Evolutionary conservation across 192 early-diverging fungal genomes (phyloP).

Genomic region (Phlyctochytrium arcticum): DNA sequence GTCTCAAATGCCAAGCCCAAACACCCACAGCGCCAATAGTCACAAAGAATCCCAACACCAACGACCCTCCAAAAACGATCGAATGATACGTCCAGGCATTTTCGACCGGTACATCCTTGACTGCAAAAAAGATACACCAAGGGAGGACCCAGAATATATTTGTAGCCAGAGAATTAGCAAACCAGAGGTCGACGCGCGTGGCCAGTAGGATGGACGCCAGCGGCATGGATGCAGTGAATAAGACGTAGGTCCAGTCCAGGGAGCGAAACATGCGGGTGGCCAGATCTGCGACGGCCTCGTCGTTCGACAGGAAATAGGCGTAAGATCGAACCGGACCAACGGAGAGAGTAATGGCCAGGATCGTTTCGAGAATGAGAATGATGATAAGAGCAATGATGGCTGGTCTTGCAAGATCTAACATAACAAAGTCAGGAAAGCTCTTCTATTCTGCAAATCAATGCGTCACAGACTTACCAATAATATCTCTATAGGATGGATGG

Average conservation of each 20-base stretch:
- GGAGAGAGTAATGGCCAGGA: constrained; percentile 3
- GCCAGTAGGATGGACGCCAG: constrained; percentile 23
- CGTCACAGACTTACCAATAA: too few species aligned
- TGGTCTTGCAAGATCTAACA: neutral
- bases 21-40: neutral
- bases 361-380: neutral
- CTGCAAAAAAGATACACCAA: constrained; percentile 17
- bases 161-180: constrained; percentile 14
- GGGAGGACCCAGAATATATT: constrained; percentile 30
- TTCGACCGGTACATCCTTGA: neutral
- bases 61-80: constrained; percentile 24
- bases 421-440: neutral
- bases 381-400: neutral
- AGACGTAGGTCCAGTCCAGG: constrained; percentile 25
- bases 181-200: constrained; percentile 17
- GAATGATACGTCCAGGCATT: constrained; percentile 23
- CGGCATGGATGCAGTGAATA: constrained; percentile 11
- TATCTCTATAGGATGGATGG: too few species aligned
- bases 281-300: constrained; percentile 4
- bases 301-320: constrained; percentile 14
- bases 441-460: too few species aligned
- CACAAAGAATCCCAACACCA: constrained; percentile 16
- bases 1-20: too few species aligned
- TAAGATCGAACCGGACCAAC: constrained; percentile 14
- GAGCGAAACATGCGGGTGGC: constrained; percentile 13